A percentile compares a stretch with the other conserved stretches of the same genome.
These are phyloP conservation scores for Malus hybrid DNA, from an alignment of 331 rosid genomes.

Conservation along the genomic window DNA sequence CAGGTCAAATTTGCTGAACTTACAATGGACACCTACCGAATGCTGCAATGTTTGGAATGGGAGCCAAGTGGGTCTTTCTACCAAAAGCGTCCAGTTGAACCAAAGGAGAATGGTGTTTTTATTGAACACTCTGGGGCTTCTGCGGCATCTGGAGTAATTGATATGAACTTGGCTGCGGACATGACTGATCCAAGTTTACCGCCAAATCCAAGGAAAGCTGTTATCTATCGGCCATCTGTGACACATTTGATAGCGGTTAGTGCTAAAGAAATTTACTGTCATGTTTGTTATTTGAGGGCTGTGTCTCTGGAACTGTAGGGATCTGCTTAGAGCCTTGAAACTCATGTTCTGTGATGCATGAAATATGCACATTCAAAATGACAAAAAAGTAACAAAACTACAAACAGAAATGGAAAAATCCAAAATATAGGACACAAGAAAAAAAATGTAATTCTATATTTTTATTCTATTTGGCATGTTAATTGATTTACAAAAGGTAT, in stretches of 20 bases:
- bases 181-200: constrained; percentile 83
- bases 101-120: constrained; percentile 52
- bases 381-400: background rate
- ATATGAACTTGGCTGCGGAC: constrained; percentile 78
- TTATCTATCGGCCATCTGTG: constrained; percentile 82
- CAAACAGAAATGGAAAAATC: background rate
- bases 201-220: constrained; percentile 87
- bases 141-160: constrained; percentile 79
- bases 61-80: constrained; percentile 81
- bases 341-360: background rate
- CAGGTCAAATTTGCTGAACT: constrained; percentile 97
- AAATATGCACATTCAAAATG: background rate
- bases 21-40: constrained; percentile 86
- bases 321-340: background rate
- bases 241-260: constrained; percentile 94
- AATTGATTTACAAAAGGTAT: background rate
- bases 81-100: constrained; percentile 55
- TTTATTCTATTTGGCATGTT: background rate
- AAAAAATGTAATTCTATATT: too few species aligned
- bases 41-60: constrained; percentile 96
- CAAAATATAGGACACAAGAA: background rate
- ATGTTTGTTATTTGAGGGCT: background rate
- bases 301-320: background rate
- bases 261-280: constrained; percentile 5
- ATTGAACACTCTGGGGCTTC: constrained; percentile 84